These are phyloP conservation scores for Diaporthe longicolla DNA, from an alignment of 2,329 filamentous ascomycete genomes.

Conservation along the genomic window DNA sequence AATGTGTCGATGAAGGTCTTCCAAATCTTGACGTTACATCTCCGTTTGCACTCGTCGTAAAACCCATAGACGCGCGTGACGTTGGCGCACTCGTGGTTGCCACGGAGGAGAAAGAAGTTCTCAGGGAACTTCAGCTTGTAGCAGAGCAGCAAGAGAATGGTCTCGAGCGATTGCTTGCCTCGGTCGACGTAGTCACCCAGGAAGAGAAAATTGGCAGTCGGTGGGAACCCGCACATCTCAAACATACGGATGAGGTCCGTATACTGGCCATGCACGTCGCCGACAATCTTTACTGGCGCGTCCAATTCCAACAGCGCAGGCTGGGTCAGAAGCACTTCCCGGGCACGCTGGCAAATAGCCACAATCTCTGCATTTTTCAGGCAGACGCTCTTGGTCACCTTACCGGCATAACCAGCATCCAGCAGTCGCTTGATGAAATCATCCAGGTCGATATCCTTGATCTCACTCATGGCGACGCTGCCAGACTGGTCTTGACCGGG, in stretches of 20 bases:
- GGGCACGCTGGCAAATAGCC: slow-evolving; percentile 89
- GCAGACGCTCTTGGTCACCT: slow-evolving; percentile 97
- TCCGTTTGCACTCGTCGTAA: slow-evolving; percentile 97
- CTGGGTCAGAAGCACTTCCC: slow-evolving; percentile 91
- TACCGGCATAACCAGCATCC: slow-evolving; percentile 94
- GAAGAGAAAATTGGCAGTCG: slow-evolving; percentile 92
- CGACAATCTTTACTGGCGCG: slow-evolving; percentile 97
- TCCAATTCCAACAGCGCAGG: slow-evolving; percentile 92
- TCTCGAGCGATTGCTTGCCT: slow-evolving; percentile 95
- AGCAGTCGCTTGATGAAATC: slow-evolving; percentile 96
- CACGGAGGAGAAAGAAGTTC: slow-evolving; percentile 95
- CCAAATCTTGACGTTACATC: slow-evolving; percentile 98
- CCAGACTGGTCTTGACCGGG: slow-evolving; percentile 62
- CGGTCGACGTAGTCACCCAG: slow-evolving; percentile 97
- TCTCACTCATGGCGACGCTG: slow-evolving; percentile 84
- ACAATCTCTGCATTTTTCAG: slow-evolving; percentile 98
- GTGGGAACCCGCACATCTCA: slow-evolving; percentile 98
- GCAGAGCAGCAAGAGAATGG: slow-evolving; percentile 90
- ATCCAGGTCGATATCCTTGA: slow-evolving; percentile 94
- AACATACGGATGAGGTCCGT: slow-evolving; percentile 97
- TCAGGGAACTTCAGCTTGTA: slow-evolving; percentile 98
- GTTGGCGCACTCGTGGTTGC: slow-evolving; percentile 97
- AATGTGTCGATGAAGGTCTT: slow-evolving; percentile 98
- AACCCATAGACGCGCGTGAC: slow-evolving; percentile 97
- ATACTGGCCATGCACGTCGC: slow-evolving; percentile 96